Conservation (phyloP, 2,329 filamentous ascomycete species). For the Aspergillus puulaauensis region DNA sequence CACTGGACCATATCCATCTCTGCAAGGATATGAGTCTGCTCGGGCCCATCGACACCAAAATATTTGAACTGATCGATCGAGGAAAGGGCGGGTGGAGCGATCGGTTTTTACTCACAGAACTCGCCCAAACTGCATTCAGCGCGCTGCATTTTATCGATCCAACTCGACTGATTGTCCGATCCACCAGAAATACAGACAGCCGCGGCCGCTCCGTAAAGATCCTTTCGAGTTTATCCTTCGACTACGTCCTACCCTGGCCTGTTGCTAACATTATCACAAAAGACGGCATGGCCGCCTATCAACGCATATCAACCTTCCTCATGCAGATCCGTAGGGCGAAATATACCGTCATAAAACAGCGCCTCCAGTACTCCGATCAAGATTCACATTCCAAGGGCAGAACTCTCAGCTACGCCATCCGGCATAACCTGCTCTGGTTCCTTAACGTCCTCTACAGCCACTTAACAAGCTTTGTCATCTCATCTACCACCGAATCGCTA, state of each 20-base stretch:
- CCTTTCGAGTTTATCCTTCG: conserved; percentile 63
- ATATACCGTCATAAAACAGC: conserved; percentile 60
- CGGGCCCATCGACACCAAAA: conserved; percentile 62
- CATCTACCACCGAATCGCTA: conserved; percentile 60
- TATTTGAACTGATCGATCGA: conserved; percentile 75
- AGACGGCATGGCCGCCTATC: conserved; percentile 65
- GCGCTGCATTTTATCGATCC: conserved; percentile 53
- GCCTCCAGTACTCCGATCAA: conserved; percentile 33
- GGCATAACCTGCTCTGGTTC: conserved; percentile 75
- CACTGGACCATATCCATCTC: conserved; percentile 72
- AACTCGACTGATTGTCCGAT: conserved; percentile 62
- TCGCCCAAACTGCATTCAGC: conserved; percentile 70
- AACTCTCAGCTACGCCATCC: conserved; percentile 49
- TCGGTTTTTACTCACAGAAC: conserved; percentile 74
- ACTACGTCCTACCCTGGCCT: conserved; percentile 67
- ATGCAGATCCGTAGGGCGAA: conserved; percentile 74
- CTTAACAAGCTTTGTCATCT: conserved; percentile 70
- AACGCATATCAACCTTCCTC: conserved; percentile 70
- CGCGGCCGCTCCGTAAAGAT: conserved; percentile 61
- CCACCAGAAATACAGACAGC: conserved; percentile 43
- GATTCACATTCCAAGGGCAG: conserved; percentile 32
- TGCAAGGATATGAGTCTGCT: conserved; percentile 71
- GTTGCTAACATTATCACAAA: conserved; percentile 71
- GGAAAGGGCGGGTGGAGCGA: conserved; percentile 69
- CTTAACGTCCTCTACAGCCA: conserved; percentile 73